A percentile compares a stretch with the other conserved stretches of the same genome.
Conservation (phyloP, 2,329 filamentous ascomycete genomes). For the Arachnomyces sp. region DNA sequence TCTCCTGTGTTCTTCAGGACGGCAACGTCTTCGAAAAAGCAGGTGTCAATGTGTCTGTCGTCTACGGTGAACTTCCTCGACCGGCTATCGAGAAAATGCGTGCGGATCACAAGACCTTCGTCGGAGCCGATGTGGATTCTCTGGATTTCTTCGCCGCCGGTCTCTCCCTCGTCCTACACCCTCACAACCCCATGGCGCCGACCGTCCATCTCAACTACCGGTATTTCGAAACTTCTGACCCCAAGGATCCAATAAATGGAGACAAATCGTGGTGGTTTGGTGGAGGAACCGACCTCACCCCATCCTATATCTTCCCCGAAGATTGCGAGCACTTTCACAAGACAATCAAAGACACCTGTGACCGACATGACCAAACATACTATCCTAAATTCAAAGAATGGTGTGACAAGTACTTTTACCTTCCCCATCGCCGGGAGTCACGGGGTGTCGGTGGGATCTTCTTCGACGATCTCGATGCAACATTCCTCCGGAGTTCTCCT, state of each 20-base stretch:
- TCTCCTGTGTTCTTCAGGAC: conserved; percentile 90
- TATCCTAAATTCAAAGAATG: conserved; percentile 94
- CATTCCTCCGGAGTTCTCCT: conserved; percentile 30
- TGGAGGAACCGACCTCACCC: conserved; percentile 88
- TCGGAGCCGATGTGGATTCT: conserved; percentile 65
- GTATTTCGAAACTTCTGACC: conserved; percentile 92
- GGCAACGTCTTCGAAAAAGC: conserved; percentile 97
- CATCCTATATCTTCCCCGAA: conserved; percentile 90
- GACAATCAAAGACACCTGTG: conserved; percentile 85
- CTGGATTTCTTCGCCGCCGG: conserved; percentile 94
- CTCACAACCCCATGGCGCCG: conserved; percentile 90
- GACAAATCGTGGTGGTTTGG: conserved; percentile 93
- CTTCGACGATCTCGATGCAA: conserved; percentile 87
- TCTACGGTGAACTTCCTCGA: conserved; percentile 84
- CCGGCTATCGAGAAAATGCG: conserved; percentile 89
- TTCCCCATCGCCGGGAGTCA: conserved; percentile 81
- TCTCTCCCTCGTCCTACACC: conserved; percentile 86
- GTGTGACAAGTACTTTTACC: conserved; percentile 96
- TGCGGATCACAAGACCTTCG: conserved; percentile 86
- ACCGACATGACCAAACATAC: conserved; percentile 85
- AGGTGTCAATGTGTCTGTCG: conserved; percentile 88
- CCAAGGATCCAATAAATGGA: conserved; percentile 60
- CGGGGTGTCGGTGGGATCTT: conserved; percentile 94
- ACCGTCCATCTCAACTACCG: conserved; percentile 98
- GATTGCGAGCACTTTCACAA: conserved; percentile 96